These are phyloP conservation scores for Yarrowia sp. DNA, from an alignment of 805 yeast species.

Conservation along the genomic window DNA sequence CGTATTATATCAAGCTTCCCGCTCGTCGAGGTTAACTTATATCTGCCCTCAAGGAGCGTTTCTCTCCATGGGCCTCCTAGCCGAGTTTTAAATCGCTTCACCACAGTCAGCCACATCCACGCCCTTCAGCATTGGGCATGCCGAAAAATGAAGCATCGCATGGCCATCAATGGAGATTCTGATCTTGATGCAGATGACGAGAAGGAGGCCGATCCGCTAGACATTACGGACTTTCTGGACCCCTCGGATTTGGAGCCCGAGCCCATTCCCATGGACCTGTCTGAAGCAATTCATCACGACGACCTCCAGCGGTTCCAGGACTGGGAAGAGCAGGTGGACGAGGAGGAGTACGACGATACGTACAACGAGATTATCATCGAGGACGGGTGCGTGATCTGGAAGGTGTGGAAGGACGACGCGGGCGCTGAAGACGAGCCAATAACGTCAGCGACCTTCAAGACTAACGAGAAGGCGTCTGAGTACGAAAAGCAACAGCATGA, in stretches of 20 bases:
- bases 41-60: not conserved
- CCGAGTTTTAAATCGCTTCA: not conserved
- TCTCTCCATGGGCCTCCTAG: not conserved
- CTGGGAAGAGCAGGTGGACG: constrained; percentile 14
- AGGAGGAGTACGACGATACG: constrained; percentile 15
- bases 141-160: not conserved
- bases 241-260: constrained; percentile 13
- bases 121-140: not conserved
- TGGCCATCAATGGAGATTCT: constrained; percentile 14
- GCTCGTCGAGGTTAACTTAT: constrained; percentile 5
- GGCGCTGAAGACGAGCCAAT: not conserved
- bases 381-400: not conserved
- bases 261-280: constrained; percentile 6
- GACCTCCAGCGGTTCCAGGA: constrained; percentile 1
- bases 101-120: not conserved
- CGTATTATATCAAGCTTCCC: not conserved
- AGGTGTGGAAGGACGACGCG: constrained; percentile 11
- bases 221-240: constrained; percentile 3
- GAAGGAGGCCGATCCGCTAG: constrained; percentile 1
- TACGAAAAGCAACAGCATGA: constrained; percentile 14
- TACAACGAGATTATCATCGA: constrained; percentile 5
- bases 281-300: constrained; percentile 8
- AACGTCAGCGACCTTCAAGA: not conserved
- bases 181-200: constrained; percentile 20
- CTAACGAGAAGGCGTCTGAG: constrained; percentile 2